Evolutionary conservation across 768 basidiomycete species (phyloP).

Genomic region (Hysterangium stoloniferum): DNA sequence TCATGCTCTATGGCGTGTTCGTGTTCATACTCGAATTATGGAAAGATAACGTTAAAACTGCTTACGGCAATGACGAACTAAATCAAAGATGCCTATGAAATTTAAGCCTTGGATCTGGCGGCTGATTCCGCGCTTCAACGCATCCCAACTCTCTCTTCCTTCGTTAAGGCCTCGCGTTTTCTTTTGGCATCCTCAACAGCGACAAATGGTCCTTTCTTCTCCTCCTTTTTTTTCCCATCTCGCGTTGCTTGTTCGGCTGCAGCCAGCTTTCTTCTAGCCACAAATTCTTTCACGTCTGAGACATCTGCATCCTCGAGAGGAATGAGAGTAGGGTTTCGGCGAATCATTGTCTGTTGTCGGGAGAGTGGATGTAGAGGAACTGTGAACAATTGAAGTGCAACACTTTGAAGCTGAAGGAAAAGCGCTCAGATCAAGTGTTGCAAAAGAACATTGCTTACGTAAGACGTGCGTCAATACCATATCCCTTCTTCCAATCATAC

Average conservation of each 20-base stretch:
- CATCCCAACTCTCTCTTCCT: slow-evolving; percentile 29
- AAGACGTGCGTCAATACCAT: background rate
- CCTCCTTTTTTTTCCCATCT: slow-evolving; percentile 12
- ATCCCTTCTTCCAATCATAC: slow-evolving; percentile 11
- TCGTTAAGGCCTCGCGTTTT: slow-evolving; percentile 28
- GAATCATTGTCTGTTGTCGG: slow-evolving; percentile 45
- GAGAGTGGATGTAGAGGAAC: slow-evolving; percentile 15
- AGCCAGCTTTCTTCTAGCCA: slow-evolving; percentile 27
- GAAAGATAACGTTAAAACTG: too few species aligned
- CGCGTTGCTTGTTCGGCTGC: slow-evolving; percentile 12
- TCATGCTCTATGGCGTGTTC: too few species aligned
- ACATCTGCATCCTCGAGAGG: slow-evolving; percentile 71
- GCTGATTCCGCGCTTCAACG: slow-evolving; percentile 2
- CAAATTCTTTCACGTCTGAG: slow-evolving; percentile 64
- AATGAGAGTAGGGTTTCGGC: slow-evolving; percentile 69
- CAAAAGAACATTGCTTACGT: slow-evolving; percentile 6
- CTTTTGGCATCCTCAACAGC: slow-evolving; percentile 28
- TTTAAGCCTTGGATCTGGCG: too few species aligned
- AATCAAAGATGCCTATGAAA: too few species aligned
- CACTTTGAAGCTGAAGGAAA: background rate
- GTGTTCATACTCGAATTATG: too few species aligned
- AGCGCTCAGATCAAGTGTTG: slow-evolving; percentile 13
- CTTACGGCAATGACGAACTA: too few species aligned
- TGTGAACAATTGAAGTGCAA: background rate
- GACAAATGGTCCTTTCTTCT: slow-evolving; percentile 16